Evolutionary conservation across 176 grass and related monocot species (phyloP).

Genomic region (Coix lacrymajobi): DNA sequence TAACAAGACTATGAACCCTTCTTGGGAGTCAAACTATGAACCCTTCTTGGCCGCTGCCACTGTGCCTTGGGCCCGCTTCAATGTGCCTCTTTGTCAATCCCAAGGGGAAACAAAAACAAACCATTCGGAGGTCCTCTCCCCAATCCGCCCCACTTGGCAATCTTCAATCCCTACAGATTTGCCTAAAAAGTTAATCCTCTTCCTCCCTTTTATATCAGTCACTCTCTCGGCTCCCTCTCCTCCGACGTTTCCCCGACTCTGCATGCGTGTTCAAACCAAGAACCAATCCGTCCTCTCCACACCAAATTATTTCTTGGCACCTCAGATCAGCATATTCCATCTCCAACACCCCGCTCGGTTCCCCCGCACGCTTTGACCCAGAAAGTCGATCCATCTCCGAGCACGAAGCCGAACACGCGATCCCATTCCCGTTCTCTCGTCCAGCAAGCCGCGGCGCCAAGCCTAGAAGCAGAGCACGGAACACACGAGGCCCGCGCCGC

Average conservation of each 20-base stretch:
- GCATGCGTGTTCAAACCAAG: slow-evolving; percentile 30
- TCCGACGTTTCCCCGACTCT: neutral
- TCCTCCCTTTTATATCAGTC: neutral
- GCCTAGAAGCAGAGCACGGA: neutral
- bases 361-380: slow-evolving; percentile 15
- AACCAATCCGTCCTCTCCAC: neutral
- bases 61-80: no score
- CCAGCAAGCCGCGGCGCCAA: slow-evolving; percentile 1
- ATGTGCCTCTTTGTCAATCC: no score
- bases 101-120: no score
- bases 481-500: neutral
- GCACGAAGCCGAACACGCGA: slow-evolving; percentile 13
- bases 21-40: no score
- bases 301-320: slow-evolving; percentile 31
- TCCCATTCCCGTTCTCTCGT: slow-evolving; percentile 16
- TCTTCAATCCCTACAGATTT: neutral
- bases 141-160: slow-evolving; percentile 7
- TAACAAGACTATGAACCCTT: no score
- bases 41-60: no score
- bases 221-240: neutral
- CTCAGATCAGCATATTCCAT: slow-evolving; percentile 41
- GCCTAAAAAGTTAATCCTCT: neutral
- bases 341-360: neutral
- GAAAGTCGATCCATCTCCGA: neutral
- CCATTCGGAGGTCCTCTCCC: neutral